phyloP scores from a whole-genome alignment of 23 red algal species.

The Gracilaria vermiculophylla region DNA sequence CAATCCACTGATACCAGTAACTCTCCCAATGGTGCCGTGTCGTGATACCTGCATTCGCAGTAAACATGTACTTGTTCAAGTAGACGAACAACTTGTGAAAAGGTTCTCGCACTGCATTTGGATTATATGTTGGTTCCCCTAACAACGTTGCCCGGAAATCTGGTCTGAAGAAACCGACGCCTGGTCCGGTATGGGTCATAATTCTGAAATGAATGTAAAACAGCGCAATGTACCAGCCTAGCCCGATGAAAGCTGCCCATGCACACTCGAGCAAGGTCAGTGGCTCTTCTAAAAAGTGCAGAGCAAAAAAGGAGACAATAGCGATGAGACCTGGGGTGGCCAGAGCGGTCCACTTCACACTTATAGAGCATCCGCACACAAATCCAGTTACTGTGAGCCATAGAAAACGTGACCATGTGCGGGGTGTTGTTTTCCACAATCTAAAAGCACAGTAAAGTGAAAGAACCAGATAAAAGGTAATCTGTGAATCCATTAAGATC shows the following conservation, averaged over 20 bases:
- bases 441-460: slow-evolving; percentile 75
- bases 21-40: slow-evolving; percentile 88
- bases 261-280: slow-evolving; percentile 77
- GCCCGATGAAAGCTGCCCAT: slow-evolving; percentile 53
- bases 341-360: slow-evolving; percentile 93
- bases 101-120: slow-evolving; percentile 30
- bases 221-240: slow-evolving; percentile 59
- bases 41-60: slow-evolving; percentile 79
- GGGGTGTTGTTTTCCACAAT: slow-evolving; percentile 70
- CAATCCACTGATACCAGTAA: slow-evolving; percentile 92
- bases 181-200: slow-evolving; percentile 74
- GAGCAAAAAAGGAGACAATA: slow-evolving; percentile 86
- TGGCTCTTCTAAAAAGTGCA: slow-evolving; percentile 56
- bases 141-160: slow-evolving; percentile 73
- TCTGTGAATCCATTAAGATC: slow-evolving; percentile 90
- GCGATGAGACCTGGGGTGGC: slow-evolving; percentile 85
- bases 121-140: slow-evolving; percentile 82
- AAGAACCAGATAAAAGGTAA: slow-evolving; percentile 85
- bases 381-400: slow-evolving; percentile 82
- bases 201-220: slow-evolving; percentile 90
- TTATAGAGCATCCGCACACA: slow-evolving; percentile 70
- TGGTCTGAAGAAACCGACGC: slow-evolving; percentile 75
- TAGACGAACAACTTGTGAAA: slow-evolving; percentile 78
- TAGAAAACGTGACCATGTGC: slow-evolving; percentile 49
- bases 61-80: slow-evolving; percentile 93